A percentile compares a stretch with the other conserved stretches of the same genome.
Conservation (phyloP, 345 rosid species). For the Brassica rapa region DNA sequence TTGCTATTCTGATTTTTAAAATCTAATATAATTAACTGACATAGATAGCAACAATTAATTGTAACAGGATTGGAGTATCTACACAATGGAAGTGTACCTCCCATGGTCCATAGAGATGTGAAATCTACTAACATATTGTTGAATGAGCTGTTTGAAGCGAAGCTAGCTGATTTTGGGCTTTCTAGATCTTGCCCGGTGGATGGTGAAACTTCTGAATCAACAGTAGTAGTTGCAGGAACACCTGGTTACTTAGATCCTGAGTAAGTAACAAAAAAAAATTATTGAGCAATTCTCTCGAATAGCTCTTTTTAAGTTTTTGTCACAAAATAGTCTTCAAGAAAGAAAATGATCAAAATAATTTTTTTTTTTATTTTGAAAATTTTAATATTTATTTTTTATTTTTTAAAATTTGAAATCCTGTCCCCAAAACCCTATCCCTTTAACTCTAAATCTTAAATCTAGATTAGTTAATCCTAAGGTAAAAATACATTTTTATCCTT, state of each 20-base stretch:
- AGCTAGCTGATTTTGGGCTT: conserved; percentile 63
- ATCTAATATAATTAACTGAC: background rate
- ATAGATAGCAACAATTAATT: background rate
- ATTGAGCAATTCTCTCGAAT: no score
- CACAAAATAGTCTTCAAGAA: no score
- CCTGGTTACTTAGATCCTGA: conserved; percentile 55
- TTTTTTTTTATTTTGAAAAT: no score
- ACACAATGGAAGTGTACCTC: conserved; percentile 61
- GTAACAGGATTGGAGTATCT: conserved; percentile 60
- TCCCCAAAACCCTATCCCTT: no score
- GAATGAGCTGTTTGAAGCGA: conserved; percentile 51
- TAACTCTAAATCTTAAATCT: no score
- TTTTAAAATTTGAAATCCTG: no score
- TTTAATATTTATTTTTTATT: no score
- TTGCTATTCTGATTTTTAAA: background rate
- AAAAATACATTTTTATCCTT: no score
- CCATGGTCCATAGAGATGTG: conserved; percentile 59
- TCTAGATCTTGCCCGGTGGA: conserved; percentile 45
- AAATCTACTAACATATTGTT: conserved; percentile 57
- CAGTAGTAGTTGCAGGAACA: conserved; percentile 52
- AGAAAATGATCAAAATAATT: no score
- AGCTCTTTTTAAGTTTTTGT: no score
- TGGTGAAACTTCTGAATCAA: conserved; percentile 38
- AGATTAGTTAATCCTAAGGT: no score
- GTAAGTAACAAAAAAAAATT: conserved; percentile 36